A percentile compares a stretch with the other conserved stretches of the same genome.
Evolutionary conservation across 2,329 filamentous ascomycete species (phyloP).

Genomic region (Claviceps humidiphila): DNA sequence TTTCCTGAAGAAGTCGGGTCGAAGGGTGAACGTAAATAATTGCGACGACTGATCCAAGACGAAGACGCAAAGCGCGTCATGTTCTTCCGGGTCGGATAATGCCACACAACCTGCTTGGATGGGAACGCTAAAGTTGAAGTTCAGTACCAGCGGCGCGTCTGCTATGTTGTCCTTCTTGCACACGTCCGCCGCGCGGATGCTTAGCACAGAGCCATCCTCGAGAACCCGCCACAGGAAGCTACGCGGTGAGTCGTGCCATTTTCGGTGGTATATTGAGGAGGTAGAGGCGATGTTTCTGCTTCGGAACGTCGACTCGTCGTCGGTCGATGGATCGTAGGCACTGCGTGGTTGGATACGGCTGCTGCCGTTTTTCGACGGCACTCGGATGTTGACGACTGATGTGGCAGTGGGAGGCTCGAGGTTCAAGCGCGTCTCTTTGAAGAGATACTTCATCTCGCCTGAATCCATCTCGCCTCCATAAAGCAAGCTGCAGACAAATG

Average conservation of each 20-base stretch:
- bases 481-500: conserved; percentile 9
- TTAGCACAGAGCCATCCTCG: conserved; percentile 65
- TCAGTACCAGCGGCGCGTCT: conserved; percentile 63
- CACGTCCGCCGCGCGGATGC: conserved; percentile 72
- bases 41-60: conserved; percentile 67
- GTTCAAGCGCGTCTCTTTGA: conserved; percentile 78
- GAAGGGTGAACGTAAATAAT: conserved; percentile 72
- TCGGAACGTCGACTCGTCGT: conserved; percentile 64
- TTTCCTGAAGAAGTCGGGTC: conserved; percentile 68
- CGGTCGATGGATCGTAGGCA: conserved; percentile 23
- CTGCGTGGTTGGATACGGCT: conserved; percentile 28
- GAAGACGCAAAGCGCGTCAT: conserved; percentile 66
- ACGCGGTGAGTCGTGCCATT: conserved; percentile 60
- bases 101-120: conserved; percentile 70
- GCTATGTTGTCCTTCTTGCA: conserved; percentile 50
- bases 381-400: conserved; percentile 57
- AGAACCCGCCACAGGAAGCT: conserved; percentile 86
- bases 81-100: conserved; percentile 65
- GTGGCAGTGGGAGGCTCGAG: conserved; percentile 59
- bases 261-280: conserved; percentile 74
- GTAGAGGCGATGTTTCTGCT: conserved; percentile 61
- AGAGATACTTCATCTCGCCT: conserved; percentile 51
- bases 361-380: conserved; percentile 41
- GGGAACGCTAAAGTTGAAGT: conserved; percentile 60
- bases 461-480: conserved; percentile 59